Evolutionary conservation across 495 filamentous ascomycete genomes (phyloP).

Genomic region (Rhypophila decipiens): DNA sequence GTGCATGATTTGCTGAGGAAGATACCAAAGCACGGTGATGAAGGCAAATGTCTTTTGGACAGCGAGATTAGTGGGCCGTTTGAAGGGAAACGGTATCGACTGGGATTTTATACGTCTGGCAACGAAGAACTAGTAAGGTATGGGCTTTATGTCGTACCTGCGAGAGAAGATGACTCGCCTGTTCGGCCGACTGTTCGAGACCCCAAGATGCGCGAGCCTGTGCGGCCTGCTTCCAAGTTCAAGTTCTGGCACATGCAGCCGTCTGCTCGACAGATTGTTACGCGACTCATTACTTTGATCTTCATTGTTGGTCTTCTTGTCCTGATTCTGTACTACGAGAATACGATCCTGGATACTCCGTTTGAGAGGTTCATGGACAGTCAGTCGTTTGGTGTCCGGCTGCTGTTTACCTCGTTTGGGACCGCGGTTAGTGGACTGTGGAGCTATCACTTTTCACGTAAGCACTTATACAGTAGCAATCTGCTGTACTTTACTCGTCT

Average conservation of each 20-base stretch:
- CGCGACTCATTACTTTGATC: slow-evolving; percentile 9
- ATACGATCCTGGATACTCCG: slow-evolving; percentile 21
- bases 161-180: background rate
- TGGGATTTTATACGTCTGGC: background rate
- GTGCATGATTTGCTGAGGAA: background rate
- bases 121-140: background rate
- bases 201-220: background rate
- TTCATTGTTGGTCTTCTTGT: slow-evolving; percentile 23
- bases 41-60: background rate
- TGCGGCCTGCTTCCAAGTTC: background rate
- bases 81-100: background rate
- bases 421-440: slow-evolving; percentile 21
- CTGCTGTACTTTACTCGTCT: too few relatives aligned
- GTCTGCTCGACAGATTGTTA: background rate
- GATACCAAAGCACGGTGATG: background rate
- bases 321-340: slow-evolving; percentile 36
- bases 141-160: background rate
- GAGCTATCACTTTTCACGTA: slow-evolving; percentile 2
- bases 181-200: slow-evolving; percentile 1
- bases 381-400: slow-evolving; percentile 34
- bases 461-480: background rate
- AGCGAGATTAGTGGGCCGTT: background rate
- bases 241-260: background rate
- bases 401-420: slow-evolving; percentile 33
- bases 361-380: slow-evolving; percentile 39